phyloP scores from a whole-genome alignment of 495 filamentous ascomycete genomes.

The Penicillium daleae region DNA sequence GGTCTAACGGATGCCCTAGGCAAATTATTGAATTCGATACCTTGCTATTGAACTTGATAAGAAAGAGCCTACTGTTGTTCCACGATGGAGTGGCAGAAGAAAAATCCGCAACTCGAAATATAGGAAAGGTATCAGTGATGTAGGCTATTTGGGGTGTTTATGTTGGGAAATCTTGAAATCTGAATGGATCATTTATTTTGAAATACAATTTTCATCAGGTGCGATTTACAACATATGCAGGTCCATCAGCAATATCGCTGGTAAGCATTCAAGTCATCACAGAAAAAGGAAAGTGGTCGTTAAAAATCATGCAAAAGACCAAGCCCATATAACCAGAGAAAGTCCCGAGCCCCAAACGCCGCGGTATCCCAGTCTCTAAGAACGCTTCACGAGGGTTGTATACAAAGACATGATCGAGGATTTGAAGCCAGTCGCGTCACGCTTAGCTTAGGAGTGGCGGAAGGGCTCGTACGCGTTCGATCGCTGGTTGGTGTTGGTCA shows the following conservation, averaged over 20 bases:
- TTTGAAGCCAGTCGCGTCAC: constrained; percentile 19
- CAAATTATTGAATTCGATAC: not conserved
- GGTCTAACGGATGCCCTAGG: not conserved
- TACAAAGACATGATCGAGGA: constrained; percentile 7
- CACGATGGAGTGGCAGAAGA: not conserved
- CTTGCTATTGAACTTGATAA: not conserved
- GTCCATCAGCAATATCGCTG: constrained; percentile 5
- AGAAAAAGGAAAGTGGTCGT: constrained; percentile 8
- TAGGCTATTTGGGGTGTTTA: not conserved
- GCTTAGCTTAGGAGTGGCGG: constrained; percentile 44
- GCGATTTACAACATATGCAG: not conserved
- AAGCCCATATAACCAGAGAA: constrained; percentile 14
- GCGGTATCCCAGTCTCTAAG: constrained; percentile 33
- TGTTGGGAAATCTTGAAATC: not conserved
- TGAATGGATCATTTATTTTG: not conserved
- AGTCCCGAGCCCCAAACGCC: constrained; percentile 25
- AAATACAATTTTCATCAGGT: not conserved
- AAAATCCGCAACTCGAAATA: not conserved
- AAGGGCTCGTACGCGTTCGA: constrained; percentile 50
- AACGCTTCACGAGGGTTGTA: constrained; percentile 21
- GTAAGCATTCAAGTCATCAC: constrained; percentile 18
- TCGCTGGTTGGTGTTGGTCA: constrained; percentile 27
- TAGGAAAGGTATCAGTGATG: not conserved
- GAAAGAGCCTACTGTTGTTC: not conserved
- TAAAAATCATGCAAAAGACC: constrained; percentile 14